Conservation (phyloP, 352 stramenopile genomes). For the Plasmopara viticola region DNA sequence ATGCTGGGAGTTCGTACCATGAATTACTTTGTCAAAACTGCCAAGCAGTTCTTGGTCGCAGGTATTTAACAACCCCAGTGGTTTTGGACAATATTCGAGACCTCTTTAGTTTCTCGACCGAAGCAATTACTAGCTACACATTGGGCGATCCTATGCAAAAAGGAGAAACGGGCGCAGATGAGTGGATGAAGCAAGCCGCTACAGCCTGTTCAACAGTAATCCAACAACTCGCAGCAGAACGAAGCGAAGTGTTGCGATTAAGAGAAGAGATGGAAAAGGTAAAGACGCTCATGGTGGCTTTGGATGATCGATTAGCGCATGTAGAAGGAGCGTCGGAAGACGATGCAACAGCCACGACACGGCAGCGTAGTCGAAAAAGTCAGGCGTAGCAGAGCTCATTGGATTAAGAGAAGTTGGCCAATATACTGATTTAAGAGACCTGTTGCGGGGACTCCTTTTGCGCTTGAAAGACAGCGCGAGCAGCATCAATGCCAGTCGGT, state of each 20-base stretch:
- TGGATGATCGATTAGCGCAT: conserved; percentile 63
- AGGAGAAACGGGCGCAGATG: conserved; percentile 3
- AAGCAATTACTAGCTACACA: conserved; percentile 70
- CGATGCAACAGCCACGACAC: conserved; percentile 8
- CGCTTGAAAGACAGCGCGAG: conserved; percentile 39
- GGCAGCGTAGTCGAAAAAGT: conserved; percentile 1
- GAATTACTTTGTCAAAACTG: conserved; percentile 79
- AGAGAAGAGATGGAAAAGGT: conserved; percentile 73
- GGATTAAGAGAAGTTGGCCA: neutral
- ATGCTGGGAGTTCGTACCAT: conserved; percentile 64
- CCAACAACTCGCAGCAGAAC: conserved; percentile 39
- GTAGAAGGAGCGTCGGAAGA: conserved; percentile 46
- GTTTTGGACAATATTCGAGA: conserved; percentile 55
- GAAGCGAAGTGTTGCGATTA: conserved; percentile 42
- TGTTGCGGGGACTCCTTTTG: conserved; percentile 19
- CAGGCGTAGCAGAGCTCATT: conserved; percentile 11
- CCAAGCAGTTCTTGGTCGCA: conserved; percentile 65
- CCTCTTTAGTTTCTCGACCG: conserved; percentile 68
- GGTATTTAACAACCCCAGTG: conserved; percentile 68
- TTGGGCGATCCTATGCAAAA: conserved; percentile 55
- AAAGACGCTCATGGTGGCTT: conserved; percentile 62
- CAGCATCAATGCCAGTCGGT: conserved; percentile 47
- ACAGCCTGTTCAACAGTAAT: conserved; percentile 29
- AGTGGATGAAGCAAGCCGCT: conserved; percentile 22
- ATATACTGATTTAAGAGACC: neutral